Evolutionary conservation across 352 stramenopile genomes (phyloP), one percentile per base, ranked within the genome.

Genomic region (Globisporangium orthogonon): DNA sequence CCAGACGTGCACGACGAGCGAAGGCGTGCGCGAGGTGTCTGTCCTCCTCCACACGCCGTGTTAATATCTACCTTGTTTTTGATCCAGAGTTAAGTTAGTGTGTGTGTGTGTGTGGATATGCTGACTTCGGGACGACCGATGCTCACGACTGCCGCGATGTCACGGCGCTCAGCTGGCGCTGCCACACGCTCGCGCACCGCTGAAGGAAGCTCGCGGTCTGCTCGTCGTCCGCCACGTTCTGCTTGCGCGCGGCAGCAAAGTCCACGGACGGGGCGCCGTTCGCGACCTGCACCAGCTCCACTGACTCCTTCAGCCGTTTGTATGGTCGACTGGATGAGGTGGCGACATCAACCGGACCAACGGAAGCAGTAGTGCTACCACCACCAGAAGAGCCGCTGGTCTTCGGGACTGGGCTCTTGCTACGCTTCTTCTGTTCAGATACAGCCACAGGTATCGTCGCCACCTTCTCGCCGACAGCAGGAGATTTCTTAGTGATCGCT

Each of bases 101-200:
- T 23, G 23, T 23, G 23, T 23, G 23, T 23, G 9, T 41, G 35
- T 41, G 35, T 41, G 35, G 35, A 13, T 41, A 28, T 47, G 18
- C 41, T 40, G 17, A 17, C 9, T 11, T 17, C 37, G 23, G 23
- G 23, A 23, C 23, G 23, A 23, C 23, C 23, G 23, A 23, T 23
- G 23, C 23, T 52, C 31, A 53, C 51, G 50, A 45, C 10, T 46
- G 59, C 23, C 53, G 59, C 41, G 52, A 40, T 5, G 54, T 39
- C 39, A 66, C 18, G 9, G 35, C 30, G 29, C 54, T 57, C 17
- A 74, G 51, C 53, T 76, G 69, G 41, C 47, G 60, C 55, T 70
- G 63, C 69, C 69, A 77, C 40, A 74, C 33, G 17, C 56, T 58
- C 1, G 64, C 69, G n/a, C 69, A 77, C 2, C 56, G 46, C 10